Evolutionary conservation across 139 green algal species (phyloP).

Genomic region (Chlamydomonas eustigma): DNA sequence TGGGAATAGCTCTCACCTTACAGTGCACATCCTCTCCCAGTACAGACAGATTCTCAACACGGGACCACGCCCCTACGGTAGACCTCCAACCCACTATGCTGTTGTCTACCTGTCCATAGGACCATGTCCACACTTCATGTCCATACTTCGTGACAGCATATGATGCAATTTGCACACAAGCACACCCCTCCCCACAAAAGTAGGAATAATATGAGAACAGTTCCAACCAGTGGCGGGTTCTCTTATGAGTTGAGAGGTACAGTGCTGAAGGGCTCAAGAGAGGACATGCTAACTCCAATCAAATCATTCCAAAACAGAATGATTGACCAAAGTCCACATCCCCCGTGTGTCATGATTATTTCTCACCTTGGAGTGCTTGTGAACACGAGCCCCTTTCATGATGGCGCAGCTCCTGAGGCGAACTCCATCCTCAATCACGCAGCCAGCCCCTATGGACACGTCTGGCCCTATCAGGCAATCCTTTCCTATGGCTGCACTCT

Average conservation of each 20-base stretch:
- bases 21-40: constrained; percentile 91
- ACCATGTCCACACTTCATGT: not conserved
- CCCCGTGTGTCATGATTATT: no score
- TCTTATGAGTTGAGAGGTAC: no score
- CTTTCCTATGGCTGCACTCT: constrained; percentile 73
- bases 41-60: constrained; percentile 90
- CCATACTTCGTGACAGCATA: not conserved
- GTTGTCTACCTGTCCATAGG: constrained; percentile 57
- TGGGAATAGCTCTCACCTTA: no score
- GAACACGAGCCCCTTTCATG: constrained; percentile 74
- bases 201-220: no score
- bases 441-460: constrained; percentile 84
- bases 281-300: no score
- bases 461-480: constrained; percentile 76
- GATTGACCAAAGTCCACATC: no score
- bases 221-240: no score
- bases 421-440: constrained; percentile 87
- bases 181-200: not conserved
- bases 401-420: constrained; percentile 82
- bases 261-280: no score
- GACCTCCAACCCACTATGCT: constrained; percentile 91
- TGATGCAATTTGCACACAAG: not conserved
- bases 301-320: no score
- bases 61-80: constrained; percentile 76
- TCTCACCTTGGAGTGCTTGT: constrained; percentile 44